phyloP scores from a whole-genome alignment of 257 asterid species.

The Nicotiana benthamiana region DNA sequence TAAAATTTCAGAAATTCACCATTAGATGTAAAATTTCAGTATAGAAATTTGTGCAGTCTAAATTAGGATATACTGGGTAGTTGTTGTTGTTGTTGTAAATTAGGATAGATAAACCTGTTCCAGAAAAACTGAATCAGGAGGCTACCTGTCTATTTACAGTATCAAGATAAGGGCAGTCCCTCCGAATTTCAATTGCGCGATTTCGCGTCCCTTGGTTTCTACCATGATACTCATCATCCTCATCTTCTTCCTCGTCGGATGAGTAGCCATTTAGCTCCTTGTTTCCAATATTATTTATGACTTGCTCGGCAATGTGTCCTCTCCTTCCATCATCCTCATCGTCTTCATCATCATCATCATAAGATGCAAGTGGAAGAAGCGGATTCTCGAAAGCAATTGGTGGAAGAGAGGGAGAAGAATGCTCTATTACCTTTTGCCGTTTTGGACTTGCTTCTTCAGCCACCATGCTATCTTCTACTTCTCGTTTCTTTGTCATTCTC shows the following conservation, averaged over 20 bases:
- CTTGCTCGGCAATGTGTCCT: constrained; percentile 14
- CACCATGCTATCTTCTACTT: constrained; percentile 28
- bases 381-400: constrained; percentile 51
- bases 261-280: constrained; percentile 23
- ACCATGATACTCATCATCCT: constrained; percentile 39
- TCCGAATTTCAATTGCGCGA: constrained; percentile 63
- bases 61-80: not conserved
- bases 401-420: constrained; percentile 18
- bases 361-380: constrained; percentile 73
- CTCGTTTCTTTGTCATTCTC: constrained; percentile 43
- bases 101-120: not conserved
- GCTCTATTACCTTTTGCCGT: constrained; percentile 46
- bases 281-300: constrained; percentile 9
- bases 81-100: too few species aligned
- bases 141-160: constrained; percentile 93
- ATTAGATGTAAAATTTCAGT: not conserved
- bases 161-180: constrained; percentile 97
- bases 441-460: constrained; percentile 36
- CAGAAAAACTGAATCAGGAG: not conserved
- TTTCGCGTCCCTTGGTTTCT: constrained; percentile 33
- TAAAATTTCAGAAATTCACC: not conserved
- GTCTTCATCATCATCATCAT: constrained; percentile 59
- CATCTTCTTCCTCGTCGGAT: constrained; percentile 19
- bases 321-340: constrained; percentile 33
- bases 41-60: not conserved